phyloP scores from a whole-genome alignment of 257 asterid genomes.

The Lavandula angustifolia region DNA sequence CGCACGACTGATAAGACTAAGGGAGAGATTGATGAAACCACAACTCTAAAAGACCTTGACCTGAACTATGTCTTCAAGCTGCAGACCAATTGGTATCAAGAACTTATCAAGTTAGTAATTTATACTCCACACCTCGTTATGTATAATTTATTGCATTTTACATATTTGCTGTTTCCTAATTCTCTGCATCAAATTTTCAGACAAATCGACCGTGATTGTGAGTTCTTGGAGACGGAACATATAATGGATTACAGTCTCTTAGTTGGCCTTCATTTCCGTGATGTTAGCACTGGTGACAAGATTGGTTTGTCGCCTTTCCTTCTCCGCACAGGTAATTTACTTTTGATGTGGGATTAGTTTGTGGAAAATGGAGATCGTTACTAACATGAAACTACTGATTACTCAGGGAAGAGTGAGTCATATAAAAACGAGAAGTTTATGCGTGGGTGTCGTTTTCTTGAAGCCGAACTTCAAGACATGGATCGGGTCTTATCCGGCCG shows the following conservation, averaged over 20 bases:
- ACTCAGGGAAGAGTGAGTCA: slow-evolving; percentile 69
- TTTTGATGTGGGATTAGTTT: not conserved
- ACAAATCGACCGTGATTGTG: slow-evolving; percentile 76
- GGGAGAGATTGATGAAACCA: slow-evolving; percentile 73
- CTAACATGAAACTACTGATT: slow-evolving; percentile 21
- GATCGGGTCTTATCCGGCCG: slow-evolving; percentile 85
- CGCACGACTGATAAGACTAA: slow-evolving; percentile 66
- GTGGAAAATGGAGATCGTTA: slow-evolving; percentile 21
- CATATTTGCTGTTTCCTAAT: slow-evolving; percentile 9
- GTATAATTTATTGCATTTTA: not conserved
- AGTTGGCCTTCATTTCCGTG: slow-evolving; percentile 80
- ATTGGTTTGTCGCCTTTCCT: slow-evolving; percentile 77
- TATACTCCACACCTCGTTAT: not conserved
- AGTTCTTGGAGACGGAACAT: slow-evolving; percentile 77
- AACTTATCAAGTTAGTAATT: slow-evolving; percentile 63
- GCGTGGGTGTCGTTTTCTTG: slow-evolving; percentile 97
- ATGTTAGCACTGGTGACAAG: slow-evolving; percentile 51
- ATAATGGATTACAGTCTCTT: slow-evolving; percentile 91
- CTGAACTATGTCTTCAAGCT: slow-evolving; percentile 64
- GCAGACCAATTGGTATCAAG: slow-evolving; percentile 64
- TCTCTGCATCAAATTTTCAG: slow-evolving; percentile 31
- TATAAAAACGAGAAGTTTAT: slow-evolving; percentile 77
- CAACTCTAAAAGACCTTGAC: slow-evolving; percentile 83
- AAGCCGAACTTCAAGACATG: slow-evolving; percentile 96
- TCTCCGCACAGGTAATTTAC: slow-evolving; percentile 65